Evolutionary conservation across 345 rosid species (phyloP), one percentile per base, ranked within the genome.

Genomic region (Pistacia atlantica): DNA sequence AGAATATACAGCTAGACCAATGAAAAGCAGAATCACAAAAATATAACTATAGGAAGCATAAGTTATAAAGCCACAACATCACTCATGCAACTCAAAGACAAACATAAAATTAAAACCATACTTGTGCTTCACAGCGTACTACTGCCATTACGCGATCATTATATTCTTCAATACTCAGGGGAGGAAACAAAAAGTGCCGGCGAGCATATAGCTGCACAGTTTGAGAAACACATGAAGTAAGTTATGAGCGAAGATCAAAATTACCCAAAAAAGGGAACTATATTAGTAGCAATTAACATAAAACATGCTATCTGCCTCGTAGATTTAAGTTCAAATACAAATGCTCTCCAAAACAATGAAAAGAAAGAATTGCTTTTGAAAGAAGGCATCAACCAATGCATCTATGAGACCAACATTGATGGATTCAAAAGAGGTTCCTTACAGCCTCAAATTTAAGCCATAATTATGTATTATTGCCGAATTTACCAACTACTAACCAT

Each of bases 81-180:
- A 25, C 31, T 45, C 7, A n/a, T 45, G 49, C 38, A 49, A 68
- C 58, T 20, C 3, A 14, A 59, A 16, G 0, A 59, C 22, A 20
- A 42, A 59, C 54, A 72, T 16, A 59, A 42, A 42, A 42, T 42
- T 42, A 0, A 42, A 42, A 13, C 3, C 20, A 68, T 68, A 95
- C 98, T 80, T 95, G 99, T 52, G 97, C 96, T 84, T 95, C 98
- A 82, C 98, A 95, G 18, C 98, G 89, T 60, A 90, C 99, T 17
- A 95, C 91, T 57, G 91, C 89, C 81, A 71, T 88, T 65, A 95
- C 98, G 11, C 92, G 92, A 57, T 87, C 91, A 76, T 95, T 95
- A 71, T 84, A 86, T 72, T 93, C 97, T 76, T 95, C 98, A 74
- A 93, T 90, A 75, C 84, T 87, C 25, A 93, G 78, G 0, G 92